Conservation (phyloP, 257 asterid genomes). For the Solanum ossicruentum region DNA sequence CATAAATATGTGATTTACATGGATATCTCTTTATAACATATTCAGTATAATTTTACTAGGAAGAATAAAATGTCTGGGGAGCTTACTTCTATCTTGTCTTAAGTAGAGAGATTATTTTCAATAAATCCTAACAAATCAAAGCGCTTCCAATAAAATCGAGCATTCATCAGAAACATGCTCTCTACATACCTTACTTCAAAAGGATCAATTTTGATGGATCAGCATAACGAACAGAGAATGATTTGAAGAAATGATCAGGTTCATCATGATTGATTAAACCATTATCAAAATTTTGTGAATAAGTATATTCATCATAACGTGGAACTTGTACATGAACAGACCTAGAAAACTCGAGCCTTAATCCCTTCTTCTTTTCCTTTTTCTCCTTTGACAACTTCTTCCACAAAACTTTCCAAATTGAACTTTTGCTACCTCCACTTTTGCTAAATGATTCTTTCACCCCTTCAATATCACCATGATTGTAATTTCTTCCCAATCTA, state of each 20-base stretch:
- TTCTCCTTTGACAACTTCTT: neutral
- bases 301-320: neutral
- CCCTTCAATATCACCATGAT: neutral
- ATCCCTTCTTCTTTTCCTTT: neutral
- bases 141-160: neutral
- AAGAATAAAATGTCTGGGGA: neutral
- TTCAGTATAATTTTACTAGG: accelerated
- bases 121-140: neutral
- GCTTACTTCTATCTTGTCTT: neutral
- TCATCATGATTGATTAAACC: neutral
- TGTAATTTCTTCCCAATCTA: neutral
- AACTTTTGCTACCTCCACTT: neutral
- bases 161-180: neutral
- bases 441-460: neutral
- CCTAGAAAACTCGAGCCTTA: neutral
- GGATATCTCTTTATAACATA: neutral
- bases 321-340: constrained; percentile 2
- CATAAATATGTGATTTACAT: neutral
- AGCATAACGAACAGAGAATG: constrained; percentile 12
- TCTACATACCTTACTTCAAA: neutral
- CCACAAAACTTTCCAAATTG: constrained; percentile 9
- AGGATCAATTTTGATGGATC: constrained; percentile 1
- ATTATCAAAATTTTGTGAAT: constrained; percentile 11
- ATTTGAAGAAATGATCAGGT: constrained; percentile 1
- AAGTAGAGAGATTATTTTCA: neutral